Conservation (phyloP, 306 rosid genomes). For the Casuarina glauca region DNA sequence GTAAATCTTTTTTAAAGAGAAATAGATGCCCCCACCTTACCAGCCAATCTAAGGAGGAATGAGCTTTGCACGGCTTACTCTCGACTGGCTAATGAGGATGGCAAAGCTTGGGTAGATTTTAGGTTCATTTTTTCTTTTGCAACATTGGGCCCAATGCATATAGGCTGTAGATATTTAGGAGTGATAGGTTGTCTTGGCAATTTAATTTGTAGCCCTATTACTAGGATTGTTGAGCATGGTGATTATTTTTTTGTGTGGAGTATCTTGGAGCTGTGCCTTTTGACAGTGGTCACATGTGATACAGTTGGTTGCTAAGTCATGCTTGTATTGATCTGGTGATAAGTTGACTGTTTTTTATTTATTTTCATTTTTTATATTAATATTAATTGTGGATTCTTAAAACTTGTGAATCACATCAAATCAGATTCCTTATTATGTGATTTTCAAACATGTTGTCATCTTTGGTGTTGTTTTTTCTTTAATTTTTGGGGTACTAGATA, state of each 20-base stretch:
- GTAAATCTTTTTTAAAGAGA: too few relatives aligned
- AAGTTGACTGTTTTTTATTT: too few relatives aligned
- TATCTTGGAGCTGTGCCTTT: neutral
- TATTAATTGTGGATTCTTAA: too few relatives aligned
- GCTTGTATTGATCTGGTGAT: neutral
- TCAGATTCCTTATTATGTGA: neutral
- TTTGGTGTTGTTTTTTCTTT: neutral
- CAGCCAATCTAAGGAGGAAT: too few relatives aligned
- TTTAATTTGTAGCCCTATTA: neutral
- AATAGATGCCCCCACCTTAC: too few relatives aligned
- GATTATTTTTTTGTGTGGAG: neutral
- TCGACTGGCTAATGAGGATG: too few relatives aligned
- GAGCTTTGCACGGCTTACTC: too few relatives aligned
- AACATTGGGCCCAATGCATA: neutral
- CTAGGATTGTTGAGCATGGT: neutral
- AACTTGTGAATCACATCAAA: neutral
- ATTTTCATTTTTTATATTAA: neutral
- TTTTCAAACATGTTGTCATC: neutral
- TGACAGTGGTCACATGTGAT: neutral
- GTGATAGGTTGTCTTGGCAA: neutral
- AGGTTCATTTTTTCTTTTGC: neutral
- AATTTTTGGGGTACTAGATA: neutral
- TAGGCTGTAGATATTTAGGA: neutral
- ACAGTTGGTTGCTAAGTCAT: neutral
- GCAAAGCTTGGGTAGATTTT: too few relatives aligned